Conservation (phyloP, 2,329 filamentous ascomycete species). For the Botrytis deweyae region DNA sequence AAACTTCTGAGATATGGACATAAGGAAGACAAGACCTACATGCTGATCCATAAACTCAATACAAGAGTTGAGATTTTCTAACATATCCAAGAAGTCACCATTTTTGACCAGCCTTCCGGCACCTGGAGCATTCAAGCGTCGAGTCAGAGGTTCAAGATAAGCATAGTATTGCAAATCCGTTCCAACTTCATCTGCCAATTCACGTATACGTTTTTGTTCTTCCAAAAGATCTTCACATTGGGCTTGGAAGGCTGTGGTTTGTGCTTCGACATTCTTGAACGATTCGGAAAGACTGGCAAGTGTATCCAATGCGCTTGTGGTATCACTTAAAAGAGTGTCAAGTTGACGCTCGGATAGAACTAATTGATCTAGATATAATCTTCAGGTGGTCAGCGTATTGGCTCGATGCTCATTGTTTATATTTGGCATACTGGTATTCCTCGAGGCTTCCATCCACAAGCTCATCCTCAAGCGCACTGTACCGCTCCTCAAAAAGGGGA, state of each 20-base stretch:
- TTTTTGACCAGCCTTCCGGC: slow-evolving; percentile 82
- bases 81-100: slow-evolving; percentile 82
- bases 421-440: slow-evolving; percentile 69
- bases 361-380: slow-evolving; percentile 78
- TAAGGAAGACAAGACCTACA: slow-evolving; percentile 49
- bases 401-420: neutral
- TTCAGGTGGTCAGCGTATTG: slow-evolving; percentile 38
- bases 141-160: slow-evolving; percentile 87
- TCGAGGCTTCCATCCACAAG: slow-evolving; percentile 80
- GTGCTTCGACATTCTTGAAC: slow-evolving; percentile 82
- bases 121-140: slow-evolving; percentile 86
- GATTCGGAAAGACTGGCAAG: slow-evolving; percentile 79
- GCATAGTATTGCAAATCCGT: slow-evolving; percentile 93
- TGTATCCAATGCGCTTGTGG: slow-evolving; percentile 71
- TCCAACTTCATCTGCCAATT: slow-evolving; percentile 78
- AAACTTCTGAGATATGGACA: neutral
- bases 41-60: slow-evolving; percentile 89
- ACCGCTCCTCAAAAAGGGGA: slow-evolving; percentile 56
- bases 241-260: slow-evolving; percentile 89
- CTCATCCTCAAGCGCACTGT: slow-evolving; percentile 59
- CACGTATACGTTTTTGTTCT: slow-evolving; percentile 77
- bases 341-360: slow-evolving; percentile 79
- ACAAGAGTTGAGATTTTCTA: slow-evolving; percentile 84
- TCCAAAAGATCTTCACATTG: slow-evolving; percentile 85
- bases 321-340: slow-evolving; percentile 73